Conservation (phyloP, 225 moss, liverwort and hornwort genomes). For the Pseudoscleropodium purum region DNA sequence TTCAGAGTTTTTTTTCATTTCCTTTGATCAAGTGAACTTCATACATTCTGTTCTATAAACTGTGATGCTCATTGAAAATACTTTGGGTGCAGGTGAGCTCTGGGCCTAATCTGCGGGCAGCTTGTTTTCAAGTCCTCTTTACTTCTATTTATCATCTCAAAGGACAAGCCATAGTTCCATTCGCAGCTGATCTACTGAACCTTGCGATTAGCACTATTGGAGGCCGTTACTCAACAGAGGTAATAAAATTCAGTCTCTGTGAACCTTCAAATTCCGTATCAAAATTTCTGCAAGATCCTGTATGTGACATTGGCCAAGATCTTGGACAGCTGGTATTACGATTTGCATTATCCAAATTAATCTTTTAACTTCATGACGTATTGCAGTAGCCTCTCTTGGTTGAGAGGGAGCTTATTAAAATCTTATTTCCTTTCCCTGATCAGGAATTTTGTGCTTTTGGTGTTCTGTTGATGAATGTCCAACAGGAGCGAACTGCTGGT, state of each 20-base stretch:
- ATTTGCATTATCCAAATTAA: not conserved
- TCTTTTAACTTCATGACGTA: not conserved
- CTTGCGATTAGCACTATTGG: conserved; percentile 49
- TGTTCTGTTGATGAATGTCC: not conserved
- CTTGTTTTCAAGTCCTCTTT: conserved; percentile 91
- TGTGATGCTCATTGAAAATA: not conserved
- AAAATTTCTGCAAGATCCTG: not conserved
- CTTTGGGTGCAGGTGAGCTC: conserved; percentile 30
- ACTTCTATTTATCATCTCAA: conserved; percentile 88
- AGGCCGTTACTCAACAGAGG: conserved; percentile 57
- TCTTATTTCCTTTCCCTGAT: not conserved
- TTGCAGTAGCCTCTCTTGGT: not conserved
- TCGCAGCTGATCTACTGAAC: conserved; percentile 57
- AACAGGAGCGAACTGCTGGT: conserved; percentile 64
- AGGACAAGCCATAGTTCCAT: conserved; percentile 53
- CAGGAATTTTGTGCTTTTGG: not conserved
- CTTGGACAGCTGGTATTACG: not conserved
- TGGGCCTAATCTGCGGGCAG: conserved; percentile 44
- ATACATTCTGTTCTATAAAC: not conserved
- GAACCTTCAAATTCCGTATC: not conserved
- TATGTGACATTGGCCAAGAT: not conserved
- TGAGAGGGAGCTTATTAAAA: not conserved
- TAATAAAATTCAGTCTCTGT: not conserved
- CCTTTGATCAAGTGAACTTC: not conserved
- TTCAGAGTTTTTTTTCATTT: not conserved